Base-by-base conservation (phyloP, 495 filamentous ascomycete genomes). In the Neurospora hispaniola region DNA sequence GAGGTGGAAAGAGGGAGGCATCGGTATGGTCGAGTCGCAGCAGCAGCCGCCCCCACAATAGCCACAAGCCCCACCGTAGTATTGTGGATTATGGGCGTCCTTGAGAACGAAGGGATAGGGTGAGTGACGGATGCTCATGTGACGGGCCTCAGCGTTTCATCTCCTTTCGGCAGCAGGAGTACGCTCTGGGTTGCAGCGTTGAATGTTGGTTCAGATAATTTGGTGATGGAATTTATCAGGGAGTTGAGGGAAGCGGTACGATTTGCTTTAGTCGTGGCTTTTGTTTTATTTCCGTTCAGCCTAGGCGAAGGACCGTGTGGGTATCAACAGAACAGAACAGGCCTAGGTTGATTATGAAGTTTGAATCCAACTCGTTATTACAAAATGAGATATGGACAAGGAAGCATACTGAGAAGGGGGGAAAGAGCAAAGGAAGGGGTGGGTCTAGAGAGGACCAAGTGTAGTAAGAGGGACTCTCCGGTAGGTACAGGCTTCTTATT, bases 1-100 rank as follows among this genome's bases (percentile, higher is more conserved):
- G 75, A 84, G 80, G 75, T 88, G 84, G 84, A 81, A 80, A 62
- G 82, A 85, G 14, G 82, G 80, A 2, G 75, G 81, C 38, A 44
- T 75, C 27, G 54, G 54, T 66, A 66, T 66, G 54, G 54, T 66
- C 12, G 54, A 66, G 27, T 27, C 54, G 43, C 48, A 38, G 14
- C 20, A 71, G 48, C 48, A 59, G 48, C 54, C 35, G 54, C 54
- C 54, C 54, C 23, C 27, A 66, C 54, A 66, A 66, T 27, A 35
- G 54, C 23, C 54, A 38, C 54, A 66, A 35, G 54, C 27, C 54
- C 54, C 35, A 35, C 54, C 35, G 54, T 66, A 18, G 27, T 66
- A 66, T 66, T 35, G 27, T 18, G 48, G 20, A n/a, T 59, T 20
- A 59, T 14, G 20, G 48, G 12, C 48, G 48, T 59, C 11, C 48